A percentile compares a stretch with the other conserved stretches of the same genome.
These are phyloP conservation scores for Neurospora hispaniola DNA, from an alignment of 495 filamentous ascomycete genomes.

Conservation along the genomic window DNA sequence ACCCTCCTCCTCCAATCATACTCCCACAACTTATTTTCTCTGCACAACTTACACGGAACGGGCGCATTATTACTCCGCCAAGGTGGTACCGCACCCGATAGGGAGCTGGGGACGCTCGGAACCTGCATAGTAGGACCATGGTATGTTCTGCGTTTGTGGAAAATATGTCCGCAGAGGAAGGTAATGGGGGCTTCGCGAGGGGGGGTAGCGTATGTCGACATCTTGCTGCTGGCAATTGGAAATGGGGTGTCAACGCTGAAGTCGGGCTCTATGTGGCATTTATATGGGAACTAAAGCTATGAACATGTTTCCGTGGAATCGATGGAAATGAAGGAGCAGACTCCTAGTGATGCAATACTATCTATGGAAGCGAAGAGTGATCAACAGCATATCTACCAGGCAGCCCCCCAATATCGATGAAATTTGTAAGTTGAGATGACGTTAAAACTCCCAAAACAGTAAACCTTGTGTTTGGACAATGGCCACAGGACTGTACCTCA, in stretches of 20 bases:
- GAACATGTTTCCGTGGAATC: neutral
- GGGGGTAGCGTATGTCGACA: neutral
- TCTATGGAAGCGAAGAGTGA: neutral
- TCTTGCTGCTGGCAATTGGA: neutral
- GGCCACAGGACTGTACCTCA: neutral
- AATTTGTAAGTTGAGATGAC: neutral
- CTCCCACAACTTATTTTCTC: neutral
- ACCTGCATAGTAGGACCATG: neutral
- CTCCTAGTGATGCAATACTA: neutral
- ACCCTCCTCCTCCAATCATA: neutral
- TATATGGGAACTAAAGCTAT: neutral
- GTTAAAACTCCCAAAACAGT: neutral
- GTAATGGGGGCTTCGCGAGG: neutral
- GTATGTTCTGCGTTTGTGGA: neutral
- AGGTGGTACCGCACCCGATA: neutral
- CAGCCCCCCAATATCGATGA: neutral
- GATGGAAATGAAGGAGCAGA: neutral
- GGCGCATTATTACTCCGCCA: neutral
- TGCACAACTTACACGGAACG: neutral
- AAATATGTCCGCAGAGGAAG: neutral
- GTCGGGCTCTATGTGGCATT: neutral
- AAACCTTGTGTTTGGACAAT: neutral
- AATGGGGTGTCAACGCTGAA: neutral
- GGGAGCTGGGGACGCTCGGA: neutral
- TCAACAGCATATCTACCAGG: neutral